Evolutionary conservation across 495 filamentous ascomycete species (phyloP).

Genomic region (Penicillium arizonense): DNA sequence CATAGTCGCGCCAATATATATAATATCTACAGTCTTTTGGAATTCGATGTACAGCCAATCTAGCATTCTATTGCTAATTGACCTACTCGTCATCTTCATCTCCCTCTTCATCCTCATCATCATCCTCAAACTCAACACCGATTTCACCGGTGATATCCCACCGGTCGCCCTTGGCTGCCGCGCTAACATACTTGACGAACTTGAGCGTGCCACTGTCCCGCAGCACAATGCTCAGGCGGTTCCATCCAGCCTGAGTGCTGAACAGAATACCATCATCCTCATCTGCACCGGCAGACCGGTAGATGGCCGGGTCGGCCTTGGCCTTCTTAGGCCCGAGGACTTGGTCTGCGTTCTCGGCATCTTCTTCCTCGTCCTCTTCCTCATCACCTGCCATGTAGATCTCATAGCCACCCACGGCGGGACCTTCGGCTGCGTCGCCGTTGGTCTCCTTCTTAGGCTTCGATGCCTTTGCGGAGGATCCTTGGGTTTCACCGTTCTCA

Average conservation of each 20-base stretch:
- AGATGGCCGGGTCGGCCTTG: constrained; percentile 75
- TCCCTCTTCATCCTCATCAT: constrained; percentile 35
- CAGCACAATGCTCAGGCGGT: constrained; percentile 82
- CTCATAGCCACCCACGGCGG: constrained; percentile 76
- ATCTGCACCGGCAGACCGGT: constrained; percentile 66
- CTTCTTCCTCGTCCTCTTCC: constrained; percentile 47
- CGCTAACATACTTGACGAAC: constrained; percentile 96
- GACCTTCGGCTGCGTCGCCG: constrained; percentile 44
- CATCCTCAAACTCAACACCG: constrained; percentile 45
- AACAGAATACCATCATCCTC: constrained; percentile 93
- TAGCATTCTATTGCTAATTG: not conserved
- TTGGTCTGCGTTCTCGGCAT: constrained; percentile 26
- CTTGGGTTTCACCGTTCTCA: constrained; percentile 24
- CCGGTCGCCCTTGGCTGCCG: constrained; percentile 76
- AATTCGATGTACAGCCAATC: not conserved
- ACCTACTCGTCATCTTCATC: constrained; percentile 18
- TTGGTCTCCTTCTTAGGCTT: constrained; percentile 26
- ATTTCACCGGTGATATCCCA: constrained; percentile 83
- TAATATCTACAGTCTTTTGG: constrained; percentile 13
- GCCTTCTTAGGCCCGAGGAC: constrained; percentile 27
- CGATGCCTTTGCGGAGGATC: constrained; percentile 7
- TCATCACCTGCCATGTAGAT: constrained; percentile 91
- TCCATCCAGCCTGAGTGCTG: constrained; percentile 85
- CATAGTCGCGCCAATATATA: not conserved
- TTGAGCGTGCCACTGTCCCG: constrained; percentile 81